These are phyloP conservation scores for Kluyveromyces lactis DNA, from an alignment of 805 yeast species.

Conservation along the genomic window DNA sequence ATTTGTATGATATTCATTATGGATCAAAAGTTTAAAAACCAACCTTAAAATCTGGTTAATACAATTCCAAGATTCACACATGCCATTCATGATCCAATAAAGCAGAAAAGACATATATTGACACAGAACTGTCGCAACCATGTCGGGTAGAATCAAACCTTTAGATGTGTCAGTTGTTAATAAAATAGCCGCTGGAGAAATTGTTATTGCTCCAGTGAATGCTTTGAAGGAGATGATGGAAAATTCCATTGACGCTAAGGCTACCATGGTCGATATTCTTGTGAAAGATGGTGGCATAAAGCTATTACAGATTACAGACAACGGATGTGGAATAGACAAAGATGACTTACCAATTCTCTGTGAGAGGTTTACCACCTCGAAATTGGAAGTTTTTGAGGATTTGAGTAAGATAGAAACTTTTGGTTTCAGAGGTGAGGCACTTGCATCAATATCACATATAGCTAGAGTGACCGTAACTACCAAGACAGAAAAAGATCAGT, in stretches of 20 bases:
- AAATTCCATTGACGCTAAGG: constrained; percentile 81
- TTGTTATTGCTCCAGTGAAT: constrained; percentile 86
- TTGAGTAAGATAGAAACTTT: constrained; percentile 62
- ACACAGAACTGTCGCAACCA: no score
- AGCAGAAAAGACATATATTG: no score
- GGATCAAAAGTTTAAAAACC: no score
- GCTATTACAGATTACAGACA: constrained; percentile 77
- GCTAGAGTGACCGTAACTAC: constrained; percentile 76
- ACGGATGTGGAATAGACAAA: constrained; percentile 72
- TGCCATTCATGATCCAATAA: no score
- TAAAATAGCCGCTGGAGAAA: constrained; percentile 95
- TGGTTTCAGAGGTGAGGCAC: constrained; percentile 95
- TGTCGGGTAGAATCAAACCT: constrained; percentile 14
- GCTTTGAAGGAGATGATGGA: constrained; percentile 91
- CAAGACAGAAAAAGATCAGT: constrained; percentile 46
- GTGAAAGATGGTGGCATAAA: constrained; percentile 93
- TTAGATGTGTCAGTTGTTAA: constrained; percentile 72
- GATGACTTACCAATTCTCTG: constrained; percentile 77
- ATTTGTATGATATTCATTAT: no score
- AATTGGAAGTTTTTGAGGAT: constrained; percentile 67
- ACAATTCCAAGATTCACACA: no score
- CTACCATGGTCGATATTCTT: constrained; percentile 65
- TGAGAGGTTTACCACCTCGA: constrained; percentile 88
- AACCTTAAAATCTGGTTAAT: no score
- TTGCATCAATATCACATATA: constrained; percentile 89